Conservation (phyloP, 257 asterid species). For the Scutellaria barbata region DNA sequence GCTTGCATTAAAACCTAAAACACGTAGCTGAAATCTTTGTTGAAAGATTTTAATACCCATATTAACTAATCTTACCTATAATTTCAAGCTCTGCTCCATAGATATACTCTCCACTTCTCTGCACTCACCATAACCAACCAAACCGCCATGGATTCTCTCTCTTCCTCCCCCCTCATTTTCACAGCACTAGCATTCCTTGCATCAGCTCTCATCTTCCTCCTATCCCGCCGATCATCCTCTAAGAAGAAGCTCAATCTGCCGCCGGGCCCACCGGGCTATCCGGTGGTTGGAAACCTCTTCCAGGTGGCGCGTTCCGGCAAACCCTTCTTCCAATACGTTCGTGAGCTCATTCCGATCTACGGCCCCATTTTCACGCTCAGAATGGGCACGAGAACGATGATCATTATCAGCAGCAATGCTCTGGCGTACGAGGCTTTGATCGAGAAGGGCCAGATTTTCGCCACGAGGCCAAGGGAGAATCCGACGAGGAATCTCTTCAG, state of each 20-base stretch:
- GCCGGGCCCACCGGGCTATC: conserved; percentile 93
- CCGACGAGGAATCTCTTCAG: conserved; percentile 85
- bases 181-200: conserved; percentile 29
- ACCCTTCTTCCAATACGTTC: conserved; percentile 70
- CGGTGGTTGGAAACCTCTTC: conserved; percentile 88
- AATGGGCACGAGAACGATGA: conserved; percentile 88
- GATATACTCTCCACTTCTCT: conserved; percentile 34
- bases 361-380: conserved; percentile 78
- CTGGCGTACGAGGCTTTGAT: conserved; percentile 74
- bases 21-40: conserved; percentile 21
- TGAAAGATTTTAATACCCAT: conserved; percentile 34
- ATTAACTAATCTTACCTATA: conserved; percentile 47
- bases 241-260: conserved; percentile 69
- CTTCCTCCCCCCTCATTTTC: conserved; percentile 37
- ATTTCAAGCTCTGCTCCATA: conserved; percentile 45
- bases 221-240: conserved; percentile 42
- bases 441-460: conserved; percentile 74
- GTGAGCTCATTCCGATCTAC: conserved; percentile 66
- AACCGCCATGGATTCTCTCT: conserved; percentile 50
- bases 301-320: conserved; percentile 87
- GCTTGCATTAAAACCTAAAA: conserved; percentile 8
- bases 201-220: conserved; percentile 46
- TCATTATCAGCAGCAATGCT: conserved; percentile 58
- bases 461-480: conserved; percentile 76
- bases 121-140: neutral